phyloP scores from a whole-genome alignment of 2,329 filamentous ascomycete species.

The Sclerotinia trifoliorum region DNA sequence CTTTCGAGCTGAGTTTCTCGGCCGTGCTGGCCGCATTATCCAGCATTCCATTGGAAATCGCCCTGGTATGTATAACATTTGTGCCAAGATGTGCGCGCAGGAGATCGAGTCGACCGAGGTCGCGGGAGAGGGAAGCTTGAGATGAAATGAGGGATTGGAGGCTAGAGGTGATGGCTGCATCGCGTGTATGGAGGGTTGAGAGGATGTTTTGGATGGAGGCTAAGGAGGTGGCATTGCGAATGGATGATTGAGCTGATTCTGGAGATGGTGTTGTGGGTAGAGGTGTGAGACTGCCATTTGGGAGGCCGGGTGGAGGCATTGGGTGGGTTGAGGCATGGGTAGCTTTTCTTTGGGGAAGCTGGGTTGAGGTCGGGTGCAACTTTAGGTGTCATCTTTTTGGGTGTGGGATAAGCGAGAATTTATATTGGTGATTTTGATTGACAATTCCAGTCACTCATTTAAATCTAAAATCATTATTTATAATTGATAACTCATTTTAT shows the following conservation, averaged over 20 bases:
- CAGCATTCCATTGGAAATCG: conserved; percentile 88
- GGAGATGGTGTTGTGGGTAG: conserved; percentile 25
- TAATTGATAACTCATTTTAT: neutral
- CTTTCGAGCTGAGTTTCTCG: conserved; percentile 78
- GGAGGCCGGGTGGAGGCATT: conserved; percentile 41
- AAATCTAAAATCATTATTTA: neutral
- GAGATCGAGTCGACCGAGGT: conserved; percentile 83
- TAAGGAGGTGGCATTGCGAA: conserved; percentile 71
- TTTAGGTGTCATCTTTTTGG: conserved; percentile 25
- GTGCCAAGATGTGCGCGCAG: conserved; percentile 84
- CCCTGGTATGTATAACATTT: conserved; percentile 78
- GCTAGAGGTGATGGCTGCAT: conserved; percentile 69
- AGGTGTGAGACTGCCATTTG: conserved; percentile 37
- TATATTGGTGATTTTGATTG: conserved; percentile 13
- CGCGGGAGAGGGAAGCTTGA: conserved; percentile 81
- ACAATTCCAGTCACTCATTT: neutral
- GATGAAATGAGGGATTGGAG: conserved; percentile 77
- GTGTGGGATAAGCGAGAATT: conserved; percentile 32
- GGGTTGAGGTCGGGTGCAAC: conserved; percentile 21
- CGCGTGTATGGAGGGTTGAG: conserved; percentile 70
- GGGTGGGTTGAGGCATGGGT: conserved; percentile 39
- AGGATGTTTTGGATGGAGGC: conserved; percentile 79
- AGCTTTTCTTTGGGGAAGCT: conserved; percentile 25
- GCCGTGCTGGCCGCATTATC: conserved; percentile 82
- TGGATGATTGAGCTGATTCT: conserved; percentile 33